Evolutionary conservation across 345 rosid species (phyloP).

Genomic region (Luvunga scandens): DNA sequence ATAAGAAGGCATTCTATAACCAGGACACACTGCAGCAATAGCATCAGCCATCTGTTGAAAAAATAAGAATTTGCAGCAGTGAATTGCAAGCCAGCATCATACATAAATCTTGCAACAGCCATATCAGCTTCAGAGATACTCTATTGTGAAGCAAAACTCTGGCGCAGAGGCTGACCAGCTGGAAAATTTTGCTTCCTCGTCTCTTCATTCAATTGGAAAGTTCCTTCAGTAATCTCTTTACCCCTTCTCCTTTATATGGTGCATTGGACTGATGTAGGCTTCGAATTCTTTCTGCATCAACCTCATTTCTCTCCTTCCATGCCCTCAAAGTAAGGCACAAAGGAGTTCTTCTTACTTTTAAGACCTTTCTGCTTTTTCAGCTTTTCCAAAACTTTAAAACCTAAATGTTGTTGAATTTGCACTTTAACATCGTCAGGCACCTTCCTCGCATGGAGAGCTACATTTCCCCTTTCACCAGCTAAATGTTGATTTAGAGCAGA

Average conservation of each 20-base stretch:
- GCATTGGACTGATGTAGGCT: not conserved
- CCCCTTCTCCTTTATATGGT: constrained; percentile 28
- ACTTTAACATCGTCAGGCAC: constrained; percentile 31
- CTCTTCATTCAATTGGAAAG: constrained; percentile 25
- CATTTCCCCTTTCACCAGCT: constrained; percentile 34
- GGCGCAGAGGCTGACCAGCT: constrained; percentile 22
- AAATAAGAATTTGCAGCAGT: constrained; percentile 26
- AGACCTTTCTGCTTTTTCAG: constrained; percentile 24
- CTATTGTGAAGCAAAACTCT: constrained; percentile 25
- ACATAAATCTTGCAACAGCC: constrained; percentile 39
- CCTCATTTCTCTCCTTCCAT: constrained; percentile 17
- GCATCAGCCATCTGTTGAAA: constrained; percentile 37
- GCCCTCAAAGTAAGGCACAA: constrained; percentile 5
- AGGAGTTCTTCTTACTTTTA: constrained; percentile 7
- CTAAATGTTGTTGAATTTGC: constrained; percentile 32
- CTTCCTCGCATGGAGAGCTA: constrained; percentile 31
- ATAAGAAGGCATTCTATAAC: constrained; percentile 36
- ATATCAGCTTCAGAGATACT: constrained; percentile 25
- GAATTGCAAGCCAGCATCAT: constrained; percentile 33
- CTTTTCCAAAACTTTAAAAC: constrained; percentile 32
- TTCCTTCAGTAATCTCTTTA: constrained; percentile 24
- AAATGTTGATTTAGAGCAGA: constrained; percentile 36
- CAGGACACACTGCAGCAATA: constrained; percentile 29
- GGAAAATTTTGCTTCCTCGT: constrained; percentile 17
- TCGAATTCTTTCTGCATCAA: not conserved